Conservation (phyloP, 2,329 filamentous ascomycete species). For the Aureobasidium lini region DNA sequence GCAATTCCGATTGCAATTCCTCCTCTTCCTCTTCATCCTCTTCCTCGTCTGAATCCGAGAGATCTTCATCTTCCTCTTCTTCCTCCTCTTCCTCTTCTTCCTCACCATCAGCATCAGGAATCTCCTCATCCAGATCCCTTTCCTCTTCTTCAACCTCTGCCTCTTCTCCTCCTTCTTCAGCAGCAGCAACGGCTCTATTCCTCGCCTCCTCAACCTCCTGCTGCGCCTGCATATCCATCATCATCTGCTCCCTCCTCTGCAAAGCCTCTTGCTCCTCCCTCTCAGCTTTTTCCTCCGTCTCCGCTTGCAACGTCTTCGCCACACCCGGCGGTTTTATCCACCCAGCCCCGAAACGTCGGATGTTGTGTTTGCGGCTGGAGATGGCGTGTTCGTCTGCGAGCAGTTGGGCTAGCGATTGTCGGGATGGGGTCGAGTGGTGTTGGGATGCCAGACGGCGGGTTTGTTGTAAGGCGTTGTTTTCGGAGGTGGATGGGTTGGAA, state of each 20-base stretch:
- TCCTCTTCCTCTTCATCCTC: conserved; percentile 48
- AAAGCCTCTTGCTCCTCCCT: conserved; percentile 76
- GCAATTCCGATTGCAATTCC: conserved; percentile 37
- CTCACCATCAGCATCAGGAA: conserved; percentile 42
- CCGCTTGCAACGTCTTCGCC: conserved; percentile 79
- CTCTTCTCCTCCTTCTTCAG: conserved; percentile 40
- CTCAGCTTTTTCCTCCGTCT: conserved; percentile 83
- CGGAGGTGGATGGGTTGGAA: background rate
- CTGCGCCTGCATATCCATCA: conserved; percentile 61
- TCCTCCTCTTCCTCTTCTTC: conserved; percentile 31
- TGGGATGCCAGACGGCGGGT: conserved; percentile 15
- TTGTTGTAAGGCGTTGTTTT: conserved; percentile 6
- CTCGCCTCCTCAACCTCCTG: conserved; percentile 52
- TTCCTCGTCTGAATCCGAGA: conserved; percentile 62
- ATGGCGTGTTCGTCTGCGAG: conserved; percentile 70
- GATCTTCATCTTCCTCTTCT: conserved; percentile 37
- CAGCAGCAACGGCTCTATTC: conserved; percentile 27
- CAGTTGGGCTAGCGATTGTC: conserved; percentile 60
- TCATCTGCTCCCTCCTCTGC: conserved; percentile 60
- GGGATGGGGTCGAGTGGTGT: conserved; percentile 30
- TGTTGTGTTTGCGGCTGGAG: conserved; percentile 68
- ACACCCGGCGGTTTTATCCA: conserved; percentile 91
- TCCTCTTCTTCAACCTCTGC: conserved; percentile 61
- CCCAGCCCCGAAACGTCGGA: conserved; percentile 76
- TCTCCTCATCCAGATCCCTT: conserved; percentile 63